Percentiles rank a stretch among this genome's conserved stretches.
phyloP scores from a whole-genome alignment of 768 basidiomycete species.

The Multifurca ochricompacta region DNA sequence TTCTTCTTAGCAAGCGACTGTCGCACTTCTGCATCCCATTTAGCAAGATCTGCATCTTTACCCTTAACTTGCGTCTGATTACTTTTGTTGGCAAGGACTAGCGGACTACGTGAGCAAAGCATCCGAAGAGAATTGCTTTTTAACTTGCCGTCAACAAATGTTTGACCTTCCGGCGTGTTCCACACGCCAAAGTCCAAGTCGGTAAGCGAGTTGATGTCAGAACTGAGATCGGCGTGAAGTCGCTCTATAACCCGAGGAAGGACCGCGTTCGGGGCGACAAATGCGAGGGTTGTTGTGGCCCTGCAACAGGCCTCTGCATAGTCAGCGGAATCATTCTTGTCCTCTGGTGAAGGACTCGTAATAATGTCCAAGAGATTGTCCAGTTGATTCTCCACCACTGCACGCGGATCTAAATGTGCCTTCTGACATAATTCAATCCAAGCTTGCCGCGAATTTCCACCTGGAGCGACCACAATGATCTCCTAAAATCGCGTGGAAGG shows the following conservation, averaged over 20 bases:
- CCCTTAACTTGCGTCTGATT: slow-evolving; percentile 56
- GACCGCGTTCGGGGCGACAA: slow-evolving; percentile 64
- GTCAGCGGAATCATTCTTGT: neutral
- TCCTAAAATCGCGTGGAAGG: neutral
- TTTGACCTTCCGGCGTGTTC: slow-evolving; percentile 75
- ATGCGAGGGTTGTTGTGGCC: slow-evolving; percentile 68
- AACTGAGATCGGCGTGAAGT: slow-evolving; percentile 56
- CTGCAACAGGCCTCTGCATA: slow-evolving; percentile 56
- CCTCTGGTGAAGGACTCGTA: slow-evolving; percentile 12
- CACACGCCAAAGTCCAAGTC: slow-evolving; percentile 76
- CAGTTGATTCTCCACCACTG: slow-evolving; percentile 43
- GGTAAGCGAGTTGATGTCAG: slow-evolving; percentile 51
- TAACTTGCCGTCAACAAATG: slow-evolving; percentile 65
- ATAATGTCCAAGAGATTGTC: slow-evolving; percentile 36
- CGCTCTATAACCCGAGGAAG: slow-evolving; percentile 67
- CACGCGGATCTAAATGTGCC: slow-evolving; percentile 57
- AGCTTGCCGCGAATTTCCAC: slow-evolving; percentile 41
- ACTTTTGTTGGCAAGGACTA: slow-evolving; percentile 58
- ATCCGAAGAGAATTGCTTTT: neutral
- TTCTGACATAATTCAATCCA: slow-evolving; percentile 84
- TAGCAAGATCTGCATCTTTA: slow-evolving; percentile 81
- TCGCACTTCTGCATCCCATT: slow-evolving; percentile 94
- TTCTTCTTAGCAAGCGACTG: slow-evolving; percentile 80
- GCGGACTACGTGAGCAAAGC: neutral
- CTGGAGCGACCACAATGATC: slow-evolving; percentile 24